A percentile compares a stretch with the other conserved stretches of the same genome.
phyloP scores from a whole-genome alignment of 1,139 yeast genomes.

The Geotrichum citri-aurantii region DNA sequence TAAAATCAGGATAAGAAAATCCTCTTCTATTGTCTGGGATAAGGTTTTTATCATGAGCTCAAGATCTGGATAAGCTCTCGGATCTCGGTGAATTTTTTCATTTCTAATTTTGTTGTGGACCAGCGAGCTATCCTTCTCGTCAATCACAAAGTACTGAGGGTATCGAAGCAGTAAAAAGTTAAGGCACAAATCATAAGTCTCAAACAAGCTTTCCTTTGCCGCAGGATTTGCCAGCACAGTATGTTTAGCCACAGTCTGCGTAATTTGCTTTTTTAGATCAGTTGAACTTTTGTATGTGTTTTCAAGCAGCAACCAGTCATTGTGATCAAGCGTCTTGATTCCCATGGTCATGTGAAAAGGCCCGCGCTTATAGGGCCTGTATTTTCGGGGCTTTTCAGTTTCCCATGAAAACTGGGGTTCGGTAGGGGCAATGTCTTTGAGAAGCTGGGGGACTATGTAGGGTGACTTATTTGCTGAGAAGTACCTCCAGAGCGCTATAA shows the following conservation, averaged over 20 bases:
- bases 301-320: slow-evolving; percentile 67
- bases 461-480: not conserved
- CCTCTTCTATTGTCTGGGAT: slow-evolving; percentile 57
- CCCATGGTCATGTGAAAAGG: slow-evolving; percentile 67
- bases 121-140: slow-evolving; percentile 27
- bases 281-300: slow-evolving; percentile 49
- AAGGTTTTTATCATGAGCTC: slow-evolving; percentile 39
- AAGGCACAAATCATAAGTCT: slow-evolving; percentile 49
- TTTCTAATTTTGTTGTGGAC: slow-evolving; percentile 44
- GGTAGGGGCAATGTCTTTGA: not conserved
- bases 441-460: slow-evolving; percentile 2
- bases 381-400: slow-evolving; percentile 43
- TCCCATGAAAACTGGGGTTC: slow-evolving; percentile 40
- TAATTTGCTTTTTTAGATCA: slow-evolving; percentile 41
- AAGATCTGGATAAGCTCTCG: slow-evolving; percentile 19
- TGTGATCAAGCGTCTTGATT: slow-evolving; percentile 47
- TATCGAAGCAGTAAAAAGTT: slow-evolving; percentile 49
- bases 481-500: not conserved
- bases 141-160: slow-evolving; percentile 49
- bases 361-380: slow-evolving; percentile 60
- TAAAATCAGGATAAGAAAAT: slow-evolving; percentile 52
- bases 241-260: slow-evolving; percentile 42
- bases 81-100: slow-evolving; percentile 37
- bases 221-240: slow-evolving; percentile 40
- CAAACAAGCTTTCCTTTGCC: slow-evolving; percentile 47